These are phyloP conservation scores for Neofusicoccum sp. DNA, from an alignment of 2,329 filamentous ascomycete genomes.

Conservation along the genomic window DNA sequence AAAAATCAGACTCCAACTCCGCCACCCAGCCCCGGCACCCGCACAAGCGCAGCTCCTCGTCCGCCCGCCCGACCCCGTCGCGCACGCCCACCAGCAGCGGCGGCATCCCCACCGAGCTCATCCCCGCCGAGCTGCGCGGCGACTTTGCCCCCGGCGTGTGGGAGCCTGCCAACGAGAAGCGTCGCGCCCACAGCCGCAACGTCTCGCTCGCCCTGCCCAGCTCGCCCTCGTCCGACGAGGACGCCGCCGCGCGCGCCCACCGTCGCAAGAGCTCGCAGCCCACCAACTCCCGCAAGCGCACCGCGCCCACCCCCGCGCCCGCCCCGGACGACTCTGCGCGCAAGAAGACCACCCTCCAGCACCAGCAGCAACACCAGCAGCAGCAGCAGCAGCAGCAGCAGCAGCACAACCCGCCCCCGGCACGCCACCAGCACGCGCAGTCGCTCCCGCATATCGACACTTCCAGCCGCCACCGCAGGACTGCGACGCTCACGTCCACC, in stretches of 20 bases:
- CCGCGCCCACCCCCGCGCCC: not conserved
- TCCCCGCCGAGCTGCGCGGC: conserved; percentile 21
- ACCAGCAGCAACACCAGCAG: not conserved
- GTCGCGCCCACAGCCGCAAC: conserved; percentile 20
- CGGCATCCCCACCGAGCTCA: conserved; percentile 20
- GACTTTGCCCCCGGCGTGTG: conserved; percentile 21
- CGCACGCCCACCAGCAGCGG: conserved; percentile 14
- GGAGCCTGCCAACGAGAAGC: conserved; percentile 21
- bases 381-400: not conserved
- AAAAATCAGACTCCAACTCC: conserved; percentile 9
- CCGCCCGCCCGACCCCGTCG: conserved; percentile 19
- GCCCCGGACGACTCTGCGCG: not conserved
- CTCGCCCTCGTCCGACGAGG: conserved; percentile 16
- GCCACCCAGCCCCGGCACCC: not conserved
- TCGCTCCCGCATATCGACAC: conserved; percentile 16
- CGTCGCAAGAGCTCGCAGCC: conserved; percentile 15
- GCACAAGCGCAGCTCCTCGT: conserved; percentile 20
- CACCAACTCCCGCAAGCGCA: not conserved
- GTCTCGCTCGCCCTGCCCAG: conserved; percentile 20
- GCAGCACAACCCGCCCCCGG: not conserved
- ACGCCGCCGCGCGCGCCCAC: conserved; percentile 2
- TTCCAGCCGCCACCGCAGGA: conserved; percentile 2
- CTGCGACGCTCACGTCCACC: conserved; percentile 14
- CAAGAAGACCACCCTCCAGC: conserved; percentile 16
- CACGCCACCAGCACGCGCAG: conserved; percentile 12